Percentiles rank a stretch among this genome's conserved stretches.
Evolutionary conservation across 305 asterid genomes (phyloP).

Genomic region (Coffea humblotiana): DNA sequence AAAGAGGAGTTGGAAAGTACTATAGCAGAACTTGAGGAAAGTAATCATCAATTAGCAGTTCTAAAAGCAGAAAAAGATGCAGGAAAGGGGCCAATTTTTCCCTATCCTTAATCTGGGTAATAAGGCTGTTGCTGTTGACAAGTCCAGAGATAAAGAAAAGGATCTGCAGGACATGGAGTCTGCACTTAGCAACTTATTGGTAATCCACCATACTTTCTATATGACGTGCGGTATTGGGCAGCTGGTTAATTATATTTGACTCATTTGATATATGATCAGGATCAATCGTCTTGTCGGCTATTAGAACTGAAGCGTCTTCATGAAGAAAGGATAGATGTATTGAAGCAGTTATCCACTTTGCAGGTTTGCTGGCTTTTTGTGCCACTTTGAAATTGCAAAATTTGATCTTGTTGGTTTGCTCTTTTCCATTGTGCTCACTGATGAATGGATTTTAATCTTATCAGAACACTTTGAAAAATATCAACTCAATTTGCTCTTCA

Average conservation of each 20-base stretch:
- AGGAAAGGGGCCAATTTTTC: constrained; percentile 50
- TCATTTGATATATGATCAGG: constrained; percentile 44
- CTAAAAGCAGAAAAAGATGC: constrained; percentile 69
- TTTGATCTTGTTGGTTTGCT: constrained; percentile 6
- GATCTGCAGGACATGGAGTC: constrained; percentile 84
- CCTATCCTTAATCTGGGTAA: constrained; percentile 57
- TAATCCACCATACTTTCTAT: constrained; percentile 33
- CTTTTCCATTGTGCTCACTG: constrained; percentile 22
- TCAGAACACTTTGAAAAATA: constrained; percentile 77
- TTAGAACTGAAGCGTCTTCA: constrained; percentile 75
- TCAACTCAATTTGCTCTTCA: constrained; percentile 67
- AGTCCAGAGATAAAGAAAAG: constrained; percentile 60
- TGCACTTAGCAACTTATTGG: constrained; percentile 73
- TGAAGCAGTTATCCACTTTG: constrained; percentile 65
- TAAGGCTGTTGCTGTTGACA: constrained; percentile 53
- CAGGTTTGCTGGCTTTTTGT: constrained; percentile 52
- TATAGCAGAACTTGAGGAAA: constrained; percentile 75
- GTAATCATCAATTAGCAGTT: constrained; percentile 63
- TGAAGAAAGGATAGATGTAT: constrained; percentile 73
- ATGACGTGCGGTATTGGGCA: constrained; percentile 16
- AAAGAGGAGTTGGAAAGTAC: constrained; percentile 80
- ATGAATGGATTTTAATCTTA: constrained; percentile 26
- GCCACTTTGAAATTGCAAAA: background rate
- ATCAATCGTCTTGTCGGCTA: constrained; percentile 60
- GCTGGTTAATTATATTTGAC: constrained; percentile 7